phyloP scores from a whole-genome alignment of 2,329 filamentous ascomycete species.

The Aspergillus aculeatus region DNA sequence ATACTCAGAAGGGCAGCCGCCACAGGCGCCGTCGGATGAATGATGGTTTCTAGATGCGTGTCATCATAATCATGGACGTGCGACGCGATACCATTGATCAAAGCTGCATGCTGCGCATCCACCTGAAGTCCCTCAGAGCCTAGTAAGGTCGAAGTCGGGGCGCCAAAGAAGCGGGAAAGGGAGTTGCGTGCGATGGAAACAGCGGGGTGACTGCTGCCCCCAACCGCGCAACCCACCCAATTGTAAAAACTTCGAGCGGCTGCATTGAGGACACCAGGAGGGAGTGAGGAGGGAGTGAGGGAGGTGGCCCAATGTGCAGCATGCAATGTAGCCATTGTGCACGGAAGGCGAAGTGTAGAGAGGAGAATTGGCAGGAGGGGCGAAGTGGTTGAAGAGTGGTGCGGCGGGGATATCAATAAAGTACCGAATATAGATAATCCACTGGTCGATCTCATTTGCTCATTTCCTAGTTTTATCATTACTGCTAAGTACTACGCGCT shows the following conservation, averaged over 20 bases:
- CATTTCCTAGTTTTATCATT: neutral
- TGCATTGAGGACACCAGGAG: constrained; percentile 42
- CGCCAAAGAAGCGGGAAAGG: constrained; percentile 40
- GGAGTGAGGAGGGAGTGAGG: constrained; percentile 44
- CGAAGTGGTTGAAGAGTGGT: neutral
- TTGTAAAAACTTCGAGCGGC: constrained; percentile 54
- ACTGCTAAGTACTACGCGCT: neutral
- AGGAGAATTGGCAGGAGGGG: neutral
- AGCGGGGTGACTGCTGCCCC: constrained; percentile 50
- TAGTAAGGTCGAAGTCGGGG: constrained; percentile 38
- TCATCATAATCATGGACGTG: constrained; percentile 60
- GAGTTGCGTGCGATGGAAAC: constrained; percentile 39
- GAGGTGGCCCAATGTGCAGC: constrained; percentile 48
- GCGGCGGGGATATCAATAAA: neutral
- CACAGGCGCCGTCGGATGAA: constrained; percentile 55
- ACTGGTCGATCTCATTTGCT: neutral
- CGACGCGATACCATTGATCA: constrained; percentile 56
- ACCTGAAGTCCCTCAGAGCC: constrained; percentile 25
- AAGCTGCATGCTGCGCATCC: constrained; percentile 52
- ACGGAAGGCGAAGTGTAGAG: neutral
- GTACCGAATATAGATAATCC: neutral
- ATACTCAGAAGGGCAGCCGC: constrained; percentile 48
- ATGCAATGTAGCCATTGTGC: neutral
- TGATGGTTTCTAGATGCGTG: constrained; percentile 56
- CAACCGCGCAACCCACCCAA: constrained; percentile 55